Base-by-base conservation (phyloP, 352 stramenopile species). In the Globisporangium emineosum region DNA sequence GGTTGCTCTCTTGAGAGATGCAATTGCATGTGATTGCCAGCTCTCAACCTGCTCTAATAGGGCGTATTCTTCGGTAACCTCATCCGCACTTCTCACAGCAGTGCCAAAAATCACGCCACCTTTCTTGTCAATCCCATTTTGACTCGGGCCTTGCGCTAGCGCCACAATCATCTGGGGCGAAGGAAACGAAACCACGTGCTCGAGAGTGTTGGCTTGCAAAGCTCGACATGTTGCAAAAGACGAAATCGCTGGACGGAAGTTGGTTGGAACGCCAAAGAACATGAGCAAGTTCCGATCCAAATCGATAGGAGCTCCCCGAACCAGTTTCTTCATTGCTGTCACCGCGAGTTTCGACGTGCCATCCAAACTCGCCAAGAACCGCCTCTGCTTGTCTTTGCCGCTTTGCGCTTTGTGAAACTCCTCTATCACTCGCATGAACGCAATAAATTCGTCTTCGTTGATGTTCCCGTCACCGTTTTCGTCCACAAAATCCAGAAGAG, bases 181-280 rank as follows among this genome's bases (percentile, higher is more conserved):
- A 50, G 85, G 85, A 40, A 91, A 90, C 17, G 83, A 86, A 7
- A 93, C 61, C 9, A 81, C 78, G 37, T 91, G 75, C 40, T 84
- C 76, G 67, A 93, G 80, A 3, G 81, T 86, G 57, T 92, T 88
- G 7, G 68, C 64, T 23, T 86, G 57, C 9, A 93, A 66, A 1
- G 65, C 56, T 32, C 78, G 70, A 9, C 78, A 89, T 1, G 75
- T 80, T 1, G 77, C 69, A 2, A 73, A 69, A 0, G 83, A 86
- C 4, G 81, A 90, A 2, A 94, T 79, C 3, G 85, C 81, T 8
- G 79, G 79, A 13, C 85, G 81, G 50, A 82, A 94, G 56, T 94
- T 94, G 19, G 76, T 85, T 21, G 85, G 85, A n/a, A 94, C 83
- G 3, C 82, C 85, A 29, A 94, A 81, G 29, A 91, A 86, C 76